Percentiles rank a stretch among this genome's conserved stretches.
Evolutionary conservation across 2,329 filamentous ascomycete species (phyloP).

Genomic region (Sclerotinia sclerotiorum): DNA sequence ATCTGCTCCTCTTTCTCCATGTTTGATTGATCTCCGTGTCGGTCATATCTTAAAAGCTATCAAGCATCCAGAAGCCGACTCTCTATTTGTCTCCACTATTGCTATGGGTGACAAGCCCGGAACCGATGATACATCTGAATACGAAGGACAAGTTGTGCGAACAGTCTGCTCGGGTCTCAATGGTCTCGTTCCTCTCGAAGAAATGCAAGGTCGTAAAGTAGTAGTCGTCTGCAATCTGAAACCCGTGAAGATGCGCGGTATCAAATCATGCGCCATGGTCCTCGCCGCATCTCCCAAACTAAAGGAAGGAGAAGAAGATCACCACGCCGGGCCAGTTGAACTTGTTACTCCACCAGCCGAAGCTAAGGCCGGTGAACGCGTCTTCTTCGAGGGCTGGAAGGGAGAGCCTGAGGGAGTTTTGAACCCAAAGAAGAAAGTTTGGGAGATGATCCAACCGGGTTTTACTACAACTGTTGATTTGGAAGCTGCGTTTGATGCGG

Average conservation of each 20-base stretch:
- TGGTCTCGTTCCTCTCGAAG: constrained; percentile 84
- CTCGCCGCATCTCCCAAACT: constrained; percentile 85
- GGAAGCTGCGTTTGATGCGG: constrained; percentile 84
- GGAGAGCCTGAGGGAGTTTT: constrained; percentile 89
- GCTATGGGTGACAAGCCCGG: constrained; percentile 86
- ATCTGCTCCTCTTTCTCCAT: constrained; percentile 75
- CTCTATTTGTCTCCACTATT: constrained; percentile 91
- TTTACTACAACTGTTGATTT: constrained; percentile 84
- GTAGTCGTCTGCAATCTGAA: constrained; percentile 97
- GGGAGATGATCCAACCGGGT: constrained; percentile 94
- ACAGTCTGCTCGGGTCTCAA: constrained; percentile 98
- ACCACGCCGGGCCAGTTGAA: constrained; percentile 89
- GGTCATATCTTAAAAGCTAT: constrained; percentile 96
- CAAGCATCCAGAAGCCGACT: constrained; percentile 95
- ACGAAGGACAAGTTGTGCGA: constrained; percentile 86
- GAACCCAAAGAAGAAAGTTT: constrained; percentile 99
- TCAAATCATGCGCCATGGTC: constrained; percentile 84
- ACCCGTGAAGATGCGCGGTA: constrained; percentile 97
- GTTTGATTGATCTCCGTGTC: constrained; percentile 90
- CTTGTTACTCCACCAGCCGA: constrained; percentile 80
- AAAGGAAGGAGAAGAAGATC: constrained; percentile 77
- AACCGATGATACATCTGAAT: constrained; percentile 84
- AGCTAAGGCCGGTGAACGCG: constrained; percentile 78
- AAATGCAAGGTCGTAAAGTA: constrained; percentile 96
- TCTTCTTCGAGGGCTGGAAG: constrained; percentile 93